Evolutionary conservation across 139 green algal genomes (phyloP).

Genomic region (Tetradesmus obliquus): DNA sequence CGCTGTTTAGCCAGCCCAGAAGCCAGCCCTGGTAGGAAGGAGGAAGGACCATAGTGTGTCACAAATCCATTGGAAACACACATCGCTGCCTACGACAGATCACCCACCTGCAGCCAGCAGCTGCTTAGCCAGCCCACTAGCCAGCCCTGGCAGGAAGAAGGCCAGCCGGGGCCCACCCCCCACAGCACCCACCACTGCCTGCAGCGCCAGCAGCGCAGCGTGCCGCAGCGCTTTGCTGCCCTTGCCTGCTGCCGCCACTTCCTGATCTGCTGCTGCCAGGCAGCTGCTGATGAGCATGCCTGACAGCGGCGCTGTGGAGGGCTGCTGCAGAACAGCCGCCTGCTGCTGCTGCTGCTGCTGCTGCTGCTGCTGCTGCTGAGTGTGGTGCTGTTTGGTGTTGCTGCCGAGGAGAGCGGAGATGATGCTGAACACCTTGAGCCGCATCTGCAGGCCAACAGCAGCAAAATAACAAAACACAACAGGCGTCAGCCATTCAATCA

Average conservation of each 20-base stretch:
- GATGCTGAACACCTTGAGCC: neutral
- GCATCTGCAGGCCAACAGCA: neutral
- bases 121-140: constrained; percentile 65
- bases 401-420: neutral
- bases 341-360: constrained; percentile 5
- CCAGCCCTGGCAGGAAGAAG: constrained; percentile 81
- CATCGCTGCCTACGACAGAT: no score
- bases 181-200: constrained; percentile 43
- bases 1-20: no score
- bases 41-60: neutral
- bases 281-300: constrained; percentile 62
- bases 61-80: neutral
- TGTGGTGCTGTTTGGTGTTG: neutral
- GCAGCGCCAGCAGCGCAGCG: constrained; percentile 57
- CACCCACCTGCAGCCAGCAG: constrained; percentile 56
- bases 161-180: constrained; percentile 37
- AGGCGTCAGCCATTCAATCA: neutral
- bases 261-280: constrained; percentile 59
- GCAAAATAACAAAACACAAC: neutral
- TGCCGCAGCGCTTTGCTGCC: constrained; percentile 70
- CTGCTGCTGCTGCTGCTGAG: constrained; percentile 14
- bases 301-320: constrained; percentile 46
- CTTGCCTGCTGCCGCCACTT: constrained; percentile 54
- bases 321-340: neutral
- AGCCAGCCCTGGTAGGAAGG: neutral